Conservation (phyloP, 306 rosid species). For the Quillaja saponaria region DNA sequence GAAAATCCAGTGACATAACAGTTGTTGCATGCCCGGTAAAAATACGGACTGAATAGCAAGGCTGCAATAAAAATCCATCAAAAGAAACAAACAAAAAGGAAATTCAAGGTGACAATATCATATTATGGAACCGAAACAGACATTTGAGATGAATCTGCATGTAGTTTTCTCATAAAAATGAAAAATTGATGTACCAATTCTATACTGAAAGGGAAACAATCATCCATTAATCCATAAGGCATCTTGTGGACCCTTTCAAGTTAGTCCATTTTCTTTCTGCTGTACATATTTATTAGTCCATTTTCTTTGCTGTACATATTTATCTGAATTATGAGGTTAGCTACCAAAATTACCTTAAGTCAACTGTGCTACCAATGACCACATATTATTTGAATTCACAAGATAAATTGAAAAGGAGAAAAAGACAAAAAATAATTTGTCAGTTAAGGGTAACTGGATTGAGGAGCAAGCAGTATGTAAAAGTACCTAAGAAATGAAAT, state of each 20-base stretch:
- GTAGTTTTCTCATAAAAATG: neutral
- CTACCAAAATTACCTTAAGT: too few species aligned
- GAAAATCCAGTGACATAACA: slow-evolving; percentile 82
- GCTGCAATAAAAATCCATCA: slow-evolving; percentile 64
- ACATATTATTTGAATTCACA: too few species aligned
- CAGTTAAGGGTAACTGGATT: too few species aligned
- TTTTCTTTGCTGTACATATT: too few species aligned
- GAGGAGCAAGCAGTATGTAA: too few species aligned
- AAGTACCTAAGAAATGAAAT: too few species aligned
- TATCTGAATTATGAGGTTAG: too few species aligned
- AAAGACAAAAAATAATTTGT: too few species aligned
- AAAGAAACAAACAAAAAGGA: slow-evolving; percentile 12
- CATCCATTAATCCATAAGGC: slow-evolving; percentile 3
- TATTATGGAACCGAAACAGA: slow-evolving; percentile 11
- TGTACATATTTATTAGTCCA: too few species aligned
- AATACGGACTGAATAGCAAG: slow-evolving; percentile 63
- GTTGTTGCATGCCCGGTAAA: slow-evolving; percentile 66
- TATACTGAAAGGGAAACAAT: neutral
- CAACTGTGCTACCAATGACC: too few species aligned
- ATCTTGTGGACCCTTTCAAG: neutral
- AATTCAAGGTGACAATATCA: neutral
- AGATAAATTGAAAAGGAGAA: too few species aligned
- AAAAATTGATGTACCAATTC: slow-evolving; percentile 6
- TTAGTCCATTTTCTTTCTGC: neutral
- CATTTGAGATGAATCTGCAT: slow-evolving; percentile 5